Base-by-base conservation (phyloP, 1,139 yeast species). In the Zygotorulaspora mrakii region DNA sequence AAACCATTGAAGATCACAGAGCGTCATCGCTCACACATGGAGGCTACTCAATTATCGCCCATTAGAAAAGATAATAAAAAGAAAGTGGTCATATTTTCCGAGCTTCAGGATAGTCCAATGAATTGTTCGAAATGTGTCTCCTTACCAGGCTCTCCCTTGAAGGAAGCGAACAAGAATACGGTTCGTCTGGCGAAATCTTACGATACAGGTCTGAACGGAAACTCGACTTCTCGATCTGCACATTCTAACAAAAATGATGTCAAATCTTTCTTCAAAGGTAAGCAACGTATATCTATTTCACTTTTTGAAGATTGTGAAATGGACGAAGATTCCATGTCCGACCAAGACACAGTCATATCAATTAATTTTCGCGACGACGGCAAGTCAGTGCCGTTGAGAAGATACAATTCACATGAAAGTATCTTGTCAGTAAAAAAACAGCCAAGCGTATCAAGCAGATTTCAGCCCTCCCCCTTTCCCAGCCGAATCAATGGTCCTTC, bases 321-420 rank as follows among this genome's bases (percentile, higher is more conserved):
- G 17, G 50, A 43, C 22, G 40, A 22, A n/a, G 49, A 50, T 18
- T 47, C 51, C 21, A 49, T 46, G 27, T 55, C 59, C 3, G 65
- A 61, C 36, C 62, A 59, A 35, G 61, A 55, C 31, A 61, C 65
- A 1, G 53, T 59, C 1, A 50, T 56, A 4, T 52, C 54, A 3
- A 31, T 42, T 5, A 43, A 44, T 21, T 48, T 46, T 17, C 40
- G 31, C 9, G 51, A 51, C 29, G 47, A 49, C 21, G 45, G 40
- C 16, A 47, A 52, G 5, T 37, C 46, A 10, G 49, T 49, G 21
- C 55, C 54, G 4, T 35, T 65, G n/a, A 43, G 62, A 37, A 59
- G 59, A 35, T 61, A 58, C 28, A 61, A 57, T 26, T 68, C 71
- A 1, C 66, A 65, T 46, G 71, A 67, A 41, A 66, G 71, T 47